These are phyloP conservation scores for Acer negundo DNA, from an alignment of 345 rosid species.

Conservation along the genomic window DNA sequence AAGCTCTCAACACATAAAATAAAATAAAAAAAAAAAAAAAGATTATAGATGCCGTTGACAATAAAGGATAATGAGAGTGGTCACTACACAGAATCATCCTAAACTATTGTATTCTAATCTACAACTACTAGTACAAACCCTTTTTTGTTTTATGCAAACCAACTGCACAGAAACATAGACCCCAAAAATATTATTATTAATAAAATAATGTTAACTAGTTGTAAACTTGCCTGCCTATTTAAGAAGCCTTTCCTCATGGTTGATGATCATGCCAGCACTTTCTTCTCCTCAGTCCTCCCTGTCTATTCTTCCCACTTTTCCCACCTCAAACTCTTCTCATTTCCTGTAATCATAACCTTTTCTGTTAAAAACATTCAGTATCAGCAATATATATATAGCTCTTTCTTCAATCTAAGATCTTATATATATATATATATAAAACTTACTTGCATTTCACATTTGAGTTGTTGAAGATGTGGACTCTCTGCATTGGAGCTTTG, in stretches of 20 bases:
- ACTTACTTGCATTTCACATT: conserved; percentile 13
- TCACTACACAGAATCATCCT: conserved; percentile 30
- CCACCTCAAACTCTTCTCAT: conserved; percentile 27
- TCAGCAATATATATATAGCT: conserved; percentile 12
- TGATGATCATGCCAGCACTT: conserved; percentile 54
- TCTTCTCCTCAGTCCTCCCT: conserved; percentile 34
- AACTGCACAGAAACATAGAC: conserved; percentile 26
- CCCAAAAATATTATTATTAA: conserved; percentile 14
- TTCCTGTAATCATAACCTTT: conserved; percentile 26
- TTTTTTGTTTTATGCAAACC: conserved; percentile 22
- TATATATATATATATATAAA: neutral
- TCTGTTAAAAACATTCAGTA: conserved; percentile 6
- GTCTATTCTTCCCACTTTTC: conserved; percentile 49
- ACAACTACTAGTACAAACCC: conserved; percentile 33
- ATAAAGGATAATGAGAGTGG: conserved; percentile 24
- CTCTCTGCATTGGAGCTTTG: conserved; percentile 48
- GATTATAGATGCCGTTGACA: conserved; percentile 39
- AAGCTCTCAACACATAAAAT: conserved; percentile 13
- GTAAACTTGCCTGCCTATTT: conserved; percentile 45
- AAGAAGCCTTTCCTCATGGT: conserved; percentile 39
- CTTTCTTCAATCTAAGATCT: conserved; percentile 20
- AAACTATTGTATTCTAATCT: conserved; percentile 29
- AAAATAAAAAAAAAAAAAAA: neutral
- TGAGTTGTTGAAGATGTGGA: conserved; percentile 49
- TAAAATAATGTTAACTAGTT: conserved; percentile 19